Conservation (phyloP, 2,329 filamentous ascomycete species). For the Scorias spongiosa region DNA sequence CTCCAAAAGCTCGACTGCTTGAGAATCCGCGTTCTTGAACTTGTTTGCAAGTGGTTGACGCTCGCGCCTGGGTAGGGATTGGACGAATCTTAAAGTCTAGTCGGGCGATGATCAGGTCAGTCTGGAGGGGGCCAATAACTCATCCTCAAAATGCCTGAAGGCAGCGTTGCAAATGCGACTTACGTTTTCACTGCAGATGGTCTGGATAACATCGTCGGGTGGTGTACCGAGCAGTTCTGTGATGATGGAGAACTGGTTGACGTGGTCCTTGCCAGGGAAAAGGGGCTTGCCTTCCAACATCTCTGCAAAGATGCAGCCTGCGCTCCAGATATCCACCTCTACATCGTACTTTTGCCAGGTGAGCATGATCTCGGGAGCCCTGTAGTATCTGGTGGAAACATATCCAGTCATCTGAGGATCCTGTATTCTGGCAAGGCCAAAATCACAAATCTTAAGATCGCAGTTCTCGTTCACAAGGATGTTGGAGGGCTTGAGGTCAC, state of each 20-base stretch:
- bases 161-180: slow-evolving; percentile 18
- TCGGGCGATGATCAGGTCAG: background rate
- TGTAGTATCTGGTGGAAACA: slow-evolving; percentile 96
- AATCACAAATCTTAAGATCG: slow-evolving; percentile 98
- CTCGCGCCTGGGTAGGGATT: slow-evolving; percentile 89
- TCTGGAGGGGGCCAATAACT: background rate
- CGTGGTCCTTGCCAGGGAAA: slow-evolving; percentile 97
- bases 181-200: slow-evolving; percentile 95
- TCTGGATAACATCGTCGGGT: slow-evolving; percentile 95
- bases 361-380: slow-evolving; percentile 98
- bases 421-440: slow-evolving; percentile 91
- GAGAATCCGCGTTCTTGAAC: slow-evolving; percentile 85
- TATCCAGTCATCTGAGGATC: slow-evolving; percentile 99
- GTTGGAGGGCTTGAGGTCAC: slow-evolving; percentile 95
- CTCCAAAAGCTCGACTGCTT: slow-evolving; percentile 81
- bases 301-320: slow-evolving; percentile 96
- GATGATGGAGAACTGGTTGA: slow-evolving; percentile 99
- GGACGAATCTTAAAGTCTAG: slow-evolving; percentile 89
- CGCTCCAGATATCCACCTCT: slow-evolving; percentile 98
- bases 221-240: slow-evolving; percentile 92
- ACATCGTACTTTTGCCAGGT: slow-evolving; percentile 99
- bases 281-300: slow-evolving; percentile 98
- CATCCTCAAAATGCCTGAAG: background rate
- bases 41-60: slow-evolving; percentile 73
- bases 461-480: slow-evolving; percentile 99